Conservation (phyloP, 257 asterid species). For the Echites panduratus region DNA sequence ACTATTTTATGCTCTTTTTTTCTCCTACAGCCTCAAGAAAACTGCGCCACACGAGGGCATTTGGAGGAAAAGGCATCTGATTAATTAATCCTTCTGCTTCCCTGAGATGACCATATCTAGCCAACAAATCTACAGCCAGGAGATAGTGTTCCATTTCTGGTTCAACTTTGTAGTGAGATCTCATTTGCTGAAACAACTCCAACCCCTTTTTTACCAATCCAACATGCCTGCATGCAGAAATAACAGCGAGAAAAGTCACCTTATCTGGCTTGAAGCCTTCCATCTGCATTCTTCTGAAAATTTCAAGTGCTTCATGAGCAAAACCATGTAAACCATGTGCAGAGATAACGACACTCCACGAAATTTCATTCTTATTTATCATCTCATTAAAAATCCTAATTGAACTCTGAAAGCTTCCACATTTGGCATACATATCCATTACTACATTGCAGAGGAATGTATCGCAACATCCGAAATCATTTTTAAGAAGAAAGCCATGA, state of each 20-base stretch:
- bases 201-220: conserved; percentile 74
- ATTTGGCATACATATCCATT: conserved; percentile 88
- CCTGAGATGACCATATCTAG: conserved; percentile 55
- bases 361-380: conserved; percentile 39
- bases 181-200: conserved; percentile 53
- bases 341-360: conserved; percentile 72
- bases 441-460: conserved; percentile 56
- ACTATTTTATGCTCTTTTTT: background rate
- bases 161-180: conserved; percentile 44
- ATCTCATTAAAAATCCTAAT: conserved; percentile 51
- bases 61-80: conserved; percentile 75
- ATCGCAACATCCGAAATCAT: conserved; percentile 40
- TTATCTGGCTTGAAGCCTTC: conserved; percentile 54
- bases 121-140: conserved; percentile 56
- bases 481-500: conserved; percentile 53
- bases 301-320: conserved; percentile 53
- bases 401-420: conserved; percentile 54
- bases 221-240: conserved; percentile 83
- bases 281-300: conserved; percentile 54
- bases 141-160: conserved; percentile 75
- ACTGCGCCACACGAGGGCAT: conserved; percentile 69
- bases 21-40: conserved; percentile 74
- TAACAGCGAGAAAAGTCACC: conserved; percentile 50
- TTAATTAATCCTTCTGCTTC: conserved; percentile 67
- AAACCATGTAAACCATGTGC: conserved; percentile 64